phyloP scores from a whole-genome alignment of 768 basidiomycete species.

The Leccinum imitatum region DNA sequence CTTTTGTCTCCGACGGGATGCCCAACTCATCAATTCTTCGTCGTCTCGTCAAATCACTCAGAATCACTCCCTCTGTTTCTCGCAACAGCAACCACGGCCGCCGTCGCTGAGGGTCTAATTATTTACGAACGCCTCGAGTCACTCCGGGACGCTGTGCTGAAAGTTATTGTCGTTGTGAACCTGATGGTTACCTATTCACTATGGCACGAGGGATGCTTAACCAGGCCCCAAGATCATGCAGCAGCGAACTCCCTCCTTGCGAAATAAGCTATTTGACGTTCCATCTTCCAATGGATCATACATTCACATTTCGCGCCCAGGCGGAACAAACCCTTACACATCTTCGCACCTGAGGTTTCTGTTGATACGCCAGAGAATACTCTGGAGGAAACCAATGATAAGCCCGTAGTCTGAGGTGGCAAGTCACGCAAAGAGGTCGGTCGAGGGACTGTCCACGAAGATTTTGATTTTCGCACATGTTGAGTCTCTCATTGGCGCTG shows the following conservation, averaged over 20 bases:
- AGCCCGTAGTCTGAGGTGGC: slow-evolving; percentile 20
- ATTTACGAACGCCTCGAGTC: slow-evolving; percentile 78
- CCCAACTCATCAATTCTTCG: slow-evolving; percentile 59
- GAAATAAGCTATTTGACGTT: slow-evolving; percentile 53
- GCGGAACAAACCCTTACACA: slow-evolving; percentile 39
- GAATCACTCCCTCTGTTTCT: no score
- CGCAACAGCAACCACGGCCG: slow-evolving; percentile 49
- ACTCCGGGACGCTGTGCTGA: slow-evolving; percentile 73
- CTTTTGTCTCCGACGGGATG: slow-evolving; percentile 54
- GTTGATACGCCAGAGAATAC: neutral
- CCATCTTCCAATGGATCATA: slow-evolving; percentile 68
- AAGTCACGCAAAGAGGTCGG: slow-evolving; percentile 5
- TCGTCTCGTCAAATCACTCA: no score
- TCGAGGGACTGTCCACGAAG: slow-evolving; percentile 64
- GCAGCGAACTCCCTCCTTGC: slow-evolving; percentile 71
- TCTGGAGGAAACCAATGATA: slow-evolving; percentile 29
- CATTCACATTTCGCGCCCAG: slow-evolving; percentile 44
- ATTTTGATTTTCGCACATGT: slow-evolving; percentile 68
- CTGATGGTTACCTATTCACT: slow-evolving; percentile 60
- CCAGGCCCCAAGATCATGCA: slow-evolving; percentile 59
- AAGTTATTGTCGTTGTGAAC: slow-evolving; percentile 59
- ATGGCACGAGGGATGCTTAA: slow-evolving; percentile 80
- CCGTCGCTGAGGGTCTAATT: slow-evolving; percentile 52
- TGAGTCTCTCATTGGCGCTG: slow-evolving; percentile 80
- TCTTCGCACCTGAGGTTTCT: slow-evolving; percentile 9